These are phyloP conservation scores for Parsonsia alboflavescens DNA, from an alignment of 257 asterid species.

Conservation along the genomic window DNA sequence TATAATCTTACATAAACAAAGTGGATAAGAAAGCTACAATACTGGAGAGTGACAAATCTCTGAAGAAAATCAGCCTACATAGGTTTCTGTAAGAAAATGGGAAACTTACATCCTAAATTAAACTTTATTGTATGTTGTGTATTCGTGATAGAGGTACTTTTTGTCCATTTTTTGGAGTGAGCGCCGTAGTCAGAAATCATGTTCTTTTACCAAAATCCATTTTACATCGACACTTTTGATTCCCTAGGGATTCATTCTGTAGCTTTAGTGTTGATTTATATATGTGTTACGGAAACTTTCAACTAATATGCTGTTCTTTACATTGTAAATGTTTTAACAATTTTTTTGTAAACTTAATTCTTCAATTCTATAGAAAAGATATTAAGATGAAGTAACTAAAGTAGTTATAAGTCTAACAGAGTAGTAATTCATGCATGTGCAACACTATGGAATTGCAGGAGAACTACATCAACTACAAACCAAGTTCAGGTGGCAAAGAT, in stretches of 20 bases:
- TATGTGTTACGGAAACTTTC: neutral
- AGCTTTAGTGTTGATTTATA: neutral
- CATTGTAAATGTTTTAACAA: neutral
- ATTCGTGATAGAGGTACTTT: neutral
- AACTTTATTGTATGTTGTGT: neutral
- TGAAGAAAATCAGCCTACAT: neutral
- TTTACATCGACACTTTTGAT: neutral
- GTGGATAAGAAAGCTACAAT: neutral
- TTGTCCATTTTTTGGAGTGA: neutral
- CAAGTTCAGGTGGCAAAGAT: conserved; percentile 69
- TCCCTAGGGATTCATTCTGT: neutral
- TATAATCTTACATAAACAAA: neutral
- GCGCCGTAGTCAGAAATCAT: neutral
- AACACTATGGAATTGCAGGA: conserved; percentile 54
- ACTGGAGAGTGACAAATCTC: neutral
- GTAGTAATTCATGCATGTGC: neutral
- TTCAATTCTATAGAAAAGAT: neutral
- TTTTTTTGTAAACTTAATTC: neutral
- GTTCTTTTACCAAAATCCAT: neutral
- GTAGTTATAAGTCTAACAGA: neutral
- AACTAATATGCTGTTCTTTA: neutral
- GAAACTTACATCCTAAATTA: neutral
- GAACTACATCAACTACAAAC: conserved; percentile 84
- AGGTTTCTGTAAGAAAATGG: neutral
- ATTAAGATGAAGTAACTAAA: neutral